A percentile compares a stretch with the other conserved stretches of the same genome.
Evolutionary conservation across 2,329 filamentous ascomycete species (phyloP).

Genomic region (Chalaropsis ovoidea): DNA sequence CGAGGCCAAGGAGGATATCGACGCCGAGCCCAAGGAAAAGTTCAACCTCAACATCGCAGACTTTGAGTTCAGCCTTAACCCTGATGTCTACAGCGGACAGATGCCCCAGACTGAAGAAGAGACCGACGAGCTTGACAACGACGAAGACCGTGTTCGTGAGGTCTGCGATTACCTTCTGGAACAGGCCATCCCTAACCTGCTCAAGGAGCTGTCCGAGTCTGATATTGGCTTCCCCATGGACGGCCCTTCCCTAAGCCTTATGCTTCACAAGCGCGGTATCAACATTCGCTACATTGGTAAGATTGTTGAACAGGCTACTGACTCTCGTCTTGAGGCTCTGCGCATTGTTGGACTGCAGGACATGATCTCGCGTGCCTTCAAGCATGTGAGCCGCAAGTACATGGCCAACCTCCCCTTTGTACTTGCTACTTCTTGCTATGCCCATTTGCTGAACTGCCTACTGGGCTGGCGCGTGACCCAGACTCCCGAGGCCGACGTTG

Average conservation of each 20-base stretch:
- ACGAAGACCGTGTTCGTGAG: constrained; percentile 79
- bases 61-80: constrained; percentile 83
- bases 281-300: constrained; percentile 93
- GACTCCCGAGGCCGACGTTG: constrained; percentile 68
- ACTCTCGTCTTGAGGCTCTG: constrained; percentile 65
- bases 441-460: constrained; percentile 89
- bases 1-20: constrained; percentile 30
- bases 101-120: constrained; percentile 81
- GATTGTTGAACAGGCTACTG: constrained; percentile 57
- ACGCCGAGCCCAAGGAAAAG: constrained; percentile 39
- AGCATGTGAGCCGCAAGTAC: constrained; percentile 75
- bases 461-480: constrained; percentile 66
- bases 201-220: constrained; percentile 79
- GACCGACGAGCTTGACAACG: constrained; percentile 68
- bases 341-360: constrained; percentile 72
- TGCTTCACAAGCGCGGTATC: constrained; percentile 93
- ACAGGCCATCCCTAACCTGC: constrained; percentile 70
- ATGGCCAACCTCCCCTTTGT: constrained; percentile 69
- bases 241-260: constrained; percentile 75
- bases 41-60: constrained; percentile 68
- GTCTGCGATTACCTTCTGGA: constrained; percentile 69
- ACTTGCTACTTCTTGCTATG: constrained; percentile 66
- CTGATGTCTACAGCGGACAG: constrained; percentile 91
- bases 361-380: constrained; percentile 92
- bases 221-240: constrained; percentile 98